Evolutionary conservation across 305 asterid species (phyloP).

Genomic region (Ilex paraguariensis): DNA sequence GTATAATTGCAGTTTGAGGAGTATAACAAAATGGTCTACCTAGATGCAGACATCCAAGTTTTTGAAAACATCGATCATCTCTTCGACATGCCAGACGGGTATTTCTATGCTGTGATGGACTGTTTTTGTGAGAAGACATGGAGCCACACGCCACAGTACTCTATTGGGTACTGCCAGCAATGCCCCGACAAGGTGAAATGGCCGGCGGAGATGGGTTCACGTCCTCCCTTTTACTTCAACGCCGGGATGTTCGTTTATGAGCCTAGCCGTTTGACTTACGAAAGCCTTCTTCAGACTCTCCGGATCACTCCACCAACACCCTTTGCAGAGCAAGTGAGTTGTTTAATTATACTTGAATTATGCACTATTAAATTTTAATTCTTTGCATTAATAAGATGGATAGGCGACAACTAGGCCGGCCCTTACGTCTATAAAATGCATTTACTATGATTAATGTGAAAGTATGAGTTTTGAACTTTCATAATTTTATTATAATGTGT

Average conservation of each 20-base stretch:
- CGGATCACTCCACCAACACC: conserved; percentile 35
- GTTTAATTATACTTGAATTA: too few relatives aligned
- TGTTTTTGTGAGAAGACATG: conserved; percentile 55
- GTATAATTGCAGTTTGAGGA: conserved; percentile 29
- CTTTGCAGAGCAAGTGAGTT: conserved; percentile 39
- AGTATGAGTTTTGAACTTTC: too few relatives aligned
- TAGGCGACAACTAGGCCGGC: too few relatives aligned
- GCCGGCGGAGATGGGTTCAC: conserved; percentile 49
- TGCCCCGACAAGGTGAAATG: conserved; percentile 42
- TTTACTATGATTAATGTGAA: too few relatives aligned
- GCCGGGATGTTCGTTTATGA: conserved; percentile 49
- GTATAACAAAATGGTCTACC: conserved; percentile 55
- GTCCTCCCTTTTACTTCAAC: conserved; percentile 51
- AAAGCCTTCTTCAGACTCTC: conserved; percentile 32
- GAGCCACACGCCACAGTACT: conserved; percentile 49
- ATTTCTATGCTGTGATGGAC: conserved; percentile 53
- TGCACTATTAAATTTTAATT: too few relatives aligned
- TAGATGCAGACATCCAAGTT: conserved; percentile 53
- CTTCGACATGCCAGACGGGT: conserved; percentile 37
- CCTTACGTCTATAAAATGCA: too few relatives aligned
- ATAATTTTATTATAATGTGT: too few relatives aligned
- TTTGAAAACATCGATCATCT: conserved; percentile 57
- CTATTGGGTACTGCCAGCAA: conserved; percentile 49
- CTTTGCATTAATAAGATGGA: too few relatives aligned
- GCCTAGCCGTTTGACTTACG: conserved; percentile 38